A percentile compares a stretch with the other conserved stretches of the same genome.
Conservation (phyloP, 2,329 filamentous ascomycete species). For the Ophiosphaerella korrae region DNA sequence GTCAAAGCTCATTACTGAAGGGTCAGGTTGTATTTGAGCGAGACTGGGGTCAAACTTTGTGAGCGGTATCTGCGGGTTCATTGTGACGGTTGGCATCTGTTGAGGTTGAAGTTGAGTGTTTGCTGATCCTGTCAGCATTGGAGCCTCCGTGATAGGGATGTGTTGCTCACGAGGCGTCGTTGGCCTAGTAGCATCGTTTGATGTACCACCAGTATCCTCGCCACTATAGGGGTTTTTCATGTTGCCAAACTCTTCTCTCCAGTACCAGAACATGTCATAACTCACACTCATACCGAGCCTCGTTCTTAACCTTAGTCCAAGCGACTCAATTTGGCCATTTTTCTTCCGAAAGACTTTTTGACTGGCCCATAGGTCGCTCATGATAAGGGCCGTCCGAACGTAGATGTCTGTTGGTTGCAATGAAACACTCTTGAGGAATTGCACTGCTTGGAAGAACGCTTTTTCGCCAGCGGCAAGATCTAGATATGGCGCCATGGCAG, state of each 20-base stretch:
- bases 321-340: conserved; percentile 39
- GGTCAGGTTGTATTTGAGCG: conserved; percentile 25
- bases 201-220: conserved; percentile 29
- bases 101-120: conserved; percentile 19
- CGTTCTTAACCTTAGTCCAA: conserved; percentile 39
- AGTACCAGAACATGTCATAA: conserved; percentile 49
- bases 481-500: conserved; percentile 33
- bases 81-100: conserved; percentile 19
- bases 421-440: conserved; percentile 41
- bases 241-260: conserved; percentile 45
- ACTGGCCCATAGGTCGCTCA: conserved; percentile 44
- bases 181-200: conserved; percentile 29
- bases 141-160: neutral
- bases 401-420: conserved; percentile 42
- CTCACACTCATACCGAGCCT: conserved; percentile 45
- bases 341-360: conserved; percentile 38
- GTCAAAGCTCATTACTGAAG: conserved; percentile 32
- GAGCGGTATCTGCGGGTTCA: conserved; percentile 23
- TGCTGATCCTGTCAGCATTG: conserved; percentile 21
- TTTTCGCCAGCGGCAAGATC: conserved; percentile 42
- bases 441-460: conserved; percentile 38
- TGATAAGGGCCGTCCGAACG: conserved; percentile 34
- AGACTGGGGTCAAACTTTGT: conserved; percentile 36
- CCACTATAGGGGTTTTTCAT: conserved; percentile 45
- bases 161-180: conserved; percentile 35